These are phyloP conservation scores for Trametes cubensis DNA, from an alignment of 768 basidiomycete species.

Conservation along the genomic window DNA sequence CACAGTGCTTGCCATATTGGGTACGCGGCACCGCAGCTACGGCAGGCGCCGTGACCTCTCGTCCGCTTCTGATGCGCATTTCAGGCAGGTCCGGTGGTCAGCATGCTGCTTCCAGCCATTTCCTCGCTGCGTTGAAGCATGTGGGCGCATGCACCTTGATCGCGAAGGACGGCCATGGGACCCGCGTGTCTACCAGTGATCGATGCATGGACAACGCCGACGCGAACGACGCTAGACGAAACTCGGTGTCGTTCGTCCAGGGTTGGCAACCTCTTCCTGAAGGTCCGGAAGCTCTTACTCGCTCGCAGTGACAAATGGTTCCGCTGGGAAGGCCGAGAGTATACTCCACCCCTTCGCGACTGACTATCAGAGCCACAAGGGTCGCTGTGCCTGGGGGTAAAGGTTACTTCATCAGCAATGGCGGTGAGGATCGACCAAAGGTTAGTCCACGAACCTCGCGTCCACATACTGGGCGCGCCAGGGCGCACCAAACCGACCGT, in stretches of 20 bases:
- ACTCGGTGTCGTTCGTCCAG: not conserved
- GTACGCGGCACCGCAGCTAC: conserved; percentile 6
- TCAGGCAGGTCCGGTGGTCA: not conserved
- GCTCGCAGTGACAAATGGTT: not conserved
- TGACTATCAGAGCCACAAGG: not conserved
- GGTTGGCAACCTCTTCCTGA: not conserved
- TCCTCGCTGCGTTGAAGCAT: not conserved
- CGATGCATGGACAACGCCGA: not conserved
- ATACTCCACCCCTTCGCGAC: not conserved
- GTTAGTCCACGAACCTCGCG: not conserved
- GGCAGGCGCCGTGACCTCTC: conserved; percentile 8
- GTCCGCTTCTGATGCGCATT: conserved; percentile 2
- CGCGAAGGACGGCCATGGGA: not conserved
- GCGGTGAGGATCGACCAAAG: not conserved
- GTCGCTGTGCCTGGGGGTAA: not conserved
- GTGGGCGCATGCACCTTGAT: not conserved
- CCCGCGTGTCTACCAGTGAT: not conserved
- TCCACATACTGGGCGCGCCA: not conserved
- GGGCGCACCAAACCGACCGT: too few species aligned
- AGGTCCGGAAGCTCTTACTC: not conserved
- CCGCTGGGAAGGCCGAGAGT: not conserved
- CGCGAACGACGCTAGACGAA: not conserved
- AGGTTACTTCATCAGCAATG: not conserved
- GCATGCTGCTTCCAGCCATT: not conserved
- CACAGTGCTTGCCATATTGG: conserved; percentile 12